Evolutionary conservation across 352 stramenopile species (phyloP).

Genomic region (Aphanomyces euteiches): DNA sequence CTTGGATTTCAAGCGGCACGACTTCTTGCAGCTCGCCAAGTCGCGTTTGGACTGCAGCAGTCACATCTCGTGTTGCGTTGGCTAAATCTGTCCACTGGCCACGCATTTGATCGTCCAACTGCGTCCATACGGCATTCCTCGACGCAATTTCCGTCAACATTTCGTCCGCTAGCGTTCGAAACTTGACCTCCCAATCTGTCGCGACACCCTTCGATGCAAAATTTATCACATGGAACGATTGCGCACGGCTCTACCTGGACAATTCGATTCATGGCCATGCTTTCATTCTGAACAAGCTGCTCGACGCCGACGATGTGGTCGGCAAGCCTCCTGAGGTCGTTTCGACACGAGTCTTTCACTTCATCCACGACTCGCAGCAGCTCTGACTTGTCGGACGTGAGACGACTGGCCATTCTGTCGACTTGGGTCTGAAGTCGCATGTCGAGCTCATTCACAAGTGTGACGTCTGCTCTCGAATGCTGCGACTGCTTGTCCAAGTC

Average conservation of each 20-base stretch:
- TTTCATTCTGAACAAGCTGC: slow-evolving; percentile 50
- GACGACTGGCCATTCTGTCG: slow-evolving; percentile 43
- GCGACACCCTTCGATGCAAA: slow-evolving; percentile 45
- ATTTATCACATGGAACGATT: slow-evolving; percentile 44
- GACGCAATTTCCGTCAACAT: slow-evolving; percentile 36
- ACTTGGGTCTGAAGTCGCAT: slow-evolving; percentile 41
- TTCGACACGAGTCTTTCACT: slow-evolving; percentile 42
- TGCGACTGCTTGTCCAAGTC: slow-evolving; percentile 6
- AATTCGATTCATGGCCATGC: not conserved
- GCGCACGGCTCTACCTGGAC: slow-evolving; percentile 7
- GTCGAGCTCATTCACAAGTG: slow-evolving; percentile 39
- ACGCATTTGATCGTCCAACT: slow-evolving; percentile 43
- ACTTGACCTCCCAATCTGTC: slow-evolving; percentile 39
- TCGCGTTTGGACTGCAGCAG: slow-evolving; percentile 43
- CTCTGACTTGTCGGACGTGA: slow-evolving; percentile 54
- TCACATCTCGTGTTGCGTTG: slow-evolving; percentile 39
- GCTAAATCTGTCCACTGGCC: slow-evolving; percentile 36
- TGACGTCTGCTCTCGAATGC: not conserved
- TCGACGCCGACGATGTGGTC: slow-evolving; percentile 59
- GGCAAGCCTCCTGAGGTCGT: slow-evolving; percentile 51
- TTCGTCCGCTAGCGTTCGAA: slow-evolving; percentile 43
- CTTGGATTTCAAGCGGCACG: slow-evolving; percentile 58
- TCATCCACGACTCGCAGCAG: slow-evolving; percentile 50
- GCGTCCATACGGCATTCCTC: slow-evolving; percentile 34
- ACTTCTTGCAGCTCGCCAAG: slow-evolving; percentile 54